Percentiles rank a stretch among this genome's conserved stretches.
Evolutionary conservation across 345 rosid species (phyloP).

Genomic region (Atalantia buxifolia): DNA sequence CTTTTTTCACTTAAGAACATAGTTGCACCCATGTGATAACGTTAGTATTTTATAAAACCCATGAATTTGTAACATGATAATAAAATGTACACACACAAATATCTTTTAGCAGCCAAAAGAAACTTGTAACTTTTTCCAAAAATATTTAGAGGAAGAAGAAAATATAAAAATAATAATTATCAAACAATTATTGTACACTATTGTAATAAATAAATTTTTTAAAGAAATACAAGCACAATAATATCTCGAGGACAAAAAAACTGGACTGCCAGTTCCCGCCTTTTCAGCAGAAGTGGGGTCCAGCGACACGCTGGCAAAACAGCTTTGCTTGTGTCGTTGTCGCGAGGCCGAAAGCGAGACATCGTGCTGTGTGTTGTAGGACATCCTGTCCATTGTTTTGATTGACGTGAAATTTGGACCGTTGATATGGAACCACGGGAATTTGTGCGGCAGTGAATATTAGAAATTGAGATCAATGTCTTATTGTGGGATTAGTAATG

Average conservation of each 20-base stretch:
- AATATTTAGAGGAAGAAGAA: background rate
- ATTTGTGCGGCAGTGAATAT: constrained; percentile 23
- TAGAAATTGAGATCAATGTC: constrained; percentile 1
- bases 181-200: background rate
- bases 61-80: too few species aligned
- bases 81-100: too few species aligned
- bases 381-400: constrained; percentile 33
- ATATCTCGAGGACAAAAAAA: background rate
- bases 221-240: background rate
- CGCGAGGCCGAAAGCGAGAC: constrained; percentile 52
- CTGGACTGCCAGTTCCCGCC: constrained; percentile 31
- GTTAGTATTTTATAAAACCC: too few species aligned
- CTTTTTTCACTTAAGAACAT: too few species aligned
- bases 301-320: constrained; percentile 26
- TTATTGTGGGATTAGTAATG: constrained; percentile 19
- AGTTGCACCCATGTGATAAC: too few species aligned
- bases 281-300: constrained; percentile 21
- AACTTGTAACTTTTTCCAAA: too few species aligned
- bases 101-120: too few species aligned
- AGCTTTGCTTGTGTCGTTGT: constrained; percentile 30
- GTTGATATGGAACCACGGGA: constrained; percentile 24
- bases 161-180: background rate
- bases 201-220: background rate
- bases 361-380: constrained; percentile 34
- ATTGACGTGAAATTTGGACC: constrained; percentile 4